Base-by-base conservation (phyloP, 148 eudicot genomes). In the Simmondsia chinensis region DNA sequence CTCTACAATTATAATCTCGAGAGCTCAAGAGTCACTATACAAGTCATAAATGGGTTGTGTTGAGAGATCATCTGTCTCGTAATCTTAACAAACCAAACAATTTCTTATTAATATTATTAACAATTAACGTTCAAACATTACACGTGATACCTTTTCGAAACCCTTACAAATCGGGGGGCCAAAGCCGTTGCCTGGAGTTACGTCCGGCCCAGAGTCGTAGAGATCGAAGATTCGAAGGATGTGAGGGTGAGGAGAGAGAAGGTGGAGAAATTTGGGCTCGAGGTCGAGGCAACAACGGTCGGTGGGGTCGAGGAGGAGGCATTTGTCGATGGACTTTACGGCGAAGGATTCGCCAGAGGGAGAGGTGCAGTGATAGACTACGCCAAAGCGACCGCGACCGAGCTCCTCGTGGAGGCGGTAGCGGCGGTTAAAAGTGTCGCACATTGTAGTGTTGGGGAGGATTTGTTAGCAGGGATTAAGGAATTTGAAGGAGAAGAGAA, bases 371-470 rank as follows among this genome's bases (percentile, higher is more conserved):
- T 87, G 85, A 76, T 68, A 44, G 34, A 89, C 80, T 50, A 70
- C 50, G 50, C 93, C 95, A 71, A 89, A 84, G 12, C 76, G 66
- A 5, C 95, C 93, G 12, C 93, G 82, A 20, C 97, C 95, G 49
- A 89, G 70, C 66, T 89, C 95, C 43, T 81, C 80, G 61, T 73
- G 63, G 17, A 89, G 20, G 9, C 76, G 63, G 80, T 81, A 89
- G 13, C 79, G 80, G 29, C 13, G 20, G 7, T 76, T 74, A 33
- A 89, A 63, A 48, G 31, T 44, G 2, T 73, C 69, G 41, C 68
- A 69, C 93, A 84, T 84, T 50, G 4, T 20, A 9, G 28, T 2
- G 6, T 9, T 21, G 3, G 6, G n/a, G 14, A 7, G n/a, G 29
- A 29, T 21, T 22, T 21, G 27, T 42, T 42, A 29, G 5, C 9